These are phyloP conservation scores for Dacryopinax spathularia DNA, from an alignment of 768 basidiomycete genomes.

Conservation along the genomic window DNA sequence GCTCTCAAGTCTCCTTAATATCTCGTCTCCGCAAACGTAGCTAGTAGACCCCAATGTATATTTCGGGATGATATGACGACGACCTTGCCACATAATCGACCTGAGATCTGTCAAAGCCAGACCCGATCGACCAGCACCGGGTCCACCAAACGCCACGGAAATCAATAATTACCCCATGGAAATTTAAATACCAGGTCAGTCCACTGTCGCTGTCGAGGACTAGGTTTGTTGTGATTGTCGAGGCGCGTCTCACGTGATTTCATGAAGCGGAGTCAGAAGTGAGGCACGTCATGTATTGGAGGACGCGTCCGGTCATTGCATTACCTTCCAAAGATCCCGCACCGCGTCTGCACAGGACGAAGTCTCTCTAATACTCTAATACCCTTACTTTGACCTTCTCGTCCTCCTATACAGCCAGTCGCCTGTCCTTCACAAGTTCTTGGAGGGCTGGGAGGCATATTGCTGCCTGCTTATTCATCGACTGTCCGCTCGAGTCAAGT, in stretches of 20 bases:
- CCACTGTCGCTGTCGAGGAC: too few species aligned
- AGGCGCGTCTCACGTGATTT: neutral
- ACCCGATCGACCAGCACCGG: neutral
- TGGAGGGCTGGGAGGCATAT: neutral
- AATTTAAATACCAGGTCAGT: too few species aligned
- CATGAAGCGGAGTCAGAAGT: constrained; percentile 3
- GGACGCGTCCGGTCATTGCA: neutral
- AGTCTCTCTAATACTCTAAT: neutral
- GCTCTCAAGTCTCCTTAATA: neutral
- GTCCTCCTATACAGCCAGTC: neutral
- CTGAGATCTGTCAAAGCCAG: neutral
- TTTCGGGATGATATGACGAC: neutral
- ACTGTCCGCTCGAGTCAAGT: neutral
- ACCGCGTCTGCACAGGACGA: neutral
- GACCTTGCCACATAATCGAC: neutral
- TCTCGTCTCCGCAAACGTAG: neutral
- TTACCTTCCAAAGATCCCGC: neutral
- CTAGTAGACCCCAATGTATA: neutral
- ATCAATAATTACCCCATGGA: too few species aligned
- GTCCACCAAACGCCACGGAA: neutral
- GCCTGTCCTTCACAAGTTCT: neutral
- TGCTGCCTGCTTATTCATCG: constrained; percentile 15
- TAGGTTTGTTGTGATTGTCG: neutral
- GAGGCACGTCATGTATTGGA: constrained; percentile 2
- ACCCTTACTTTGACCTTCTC: neutral